A percentile compares a stretch with the other conserved stretches of the same genome.
Conservation (phyloP, 1,284 basidiomycete species). For the Erythrobasidium hasegawianum region DNA sequence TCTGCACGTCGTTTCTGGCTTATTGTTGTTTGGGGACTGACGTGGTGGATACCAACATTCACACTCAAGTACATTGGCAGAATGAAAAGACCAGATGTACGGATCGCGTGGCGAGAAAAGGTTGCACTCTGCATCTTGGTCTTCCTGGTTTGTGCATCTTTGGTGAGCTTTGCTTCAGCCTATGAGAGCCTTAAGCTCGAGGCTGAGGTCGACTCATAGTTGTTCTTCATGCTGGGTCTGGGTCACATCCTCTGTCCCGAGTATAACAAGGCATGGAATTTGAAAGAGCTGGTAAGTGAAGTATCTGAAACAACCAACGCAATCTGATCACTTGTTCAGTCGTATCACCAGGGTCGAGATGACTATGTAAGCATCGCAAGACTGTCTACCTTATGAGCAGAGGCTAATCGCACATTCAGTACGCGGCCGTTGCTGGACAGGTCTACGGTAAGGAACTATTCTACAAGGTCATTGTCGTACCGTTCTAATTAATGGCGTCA, state of each 20-base stretch:
- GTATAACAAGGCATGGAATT: conserved; percentile 82
- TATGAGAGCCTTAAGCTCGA: too few species aligned
- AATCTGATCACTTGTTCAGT: too few species aligned
- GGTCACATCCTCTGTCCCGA: conserved; percentile 84
- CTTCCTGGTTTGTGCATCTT: conserved; percentile 65
- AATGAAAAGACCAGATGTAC: conserved; percentile 93
- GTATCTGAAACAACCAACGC: too few species aligned
- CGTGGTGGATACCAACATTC: conserved; percentile 74
- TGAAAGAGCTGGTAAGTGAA: conserved; percentile 63
- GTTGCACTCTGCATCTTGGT: conserved; percentile 73
- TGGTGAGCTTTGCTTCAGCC: conserved; percentile 36
- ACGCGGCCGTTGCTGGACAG: conserved; percentile 63
- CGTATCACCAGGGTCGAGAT: conserved; percentile 68
- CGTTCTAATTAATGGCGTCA: neutral
- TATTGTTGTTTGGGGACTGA: conserved; percentile 65
- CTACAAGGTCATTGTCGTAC: too few species aligned
- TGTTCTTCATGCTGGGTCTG: conserved; percentile 63
- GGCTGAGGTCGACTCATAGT: conserved; percentile 3
- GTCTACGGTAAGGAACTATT: conserved; percentile 65
- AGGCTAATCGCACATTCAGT: neutral
- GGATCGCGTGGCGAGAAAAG: conserved; percentile 95
- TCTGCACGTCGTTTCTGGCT: conserved; percentile 62
- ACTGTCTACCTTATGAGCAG: too few species aligned
- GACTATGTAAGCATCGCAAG: conserved; percentile 63
- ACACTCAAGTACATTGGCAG: conserved; percentile 67